Base-by-base conservation (phyloP, 2,329 filamentous ascomycete genomes). In the Botryosphaeria dothidea region DNA sequence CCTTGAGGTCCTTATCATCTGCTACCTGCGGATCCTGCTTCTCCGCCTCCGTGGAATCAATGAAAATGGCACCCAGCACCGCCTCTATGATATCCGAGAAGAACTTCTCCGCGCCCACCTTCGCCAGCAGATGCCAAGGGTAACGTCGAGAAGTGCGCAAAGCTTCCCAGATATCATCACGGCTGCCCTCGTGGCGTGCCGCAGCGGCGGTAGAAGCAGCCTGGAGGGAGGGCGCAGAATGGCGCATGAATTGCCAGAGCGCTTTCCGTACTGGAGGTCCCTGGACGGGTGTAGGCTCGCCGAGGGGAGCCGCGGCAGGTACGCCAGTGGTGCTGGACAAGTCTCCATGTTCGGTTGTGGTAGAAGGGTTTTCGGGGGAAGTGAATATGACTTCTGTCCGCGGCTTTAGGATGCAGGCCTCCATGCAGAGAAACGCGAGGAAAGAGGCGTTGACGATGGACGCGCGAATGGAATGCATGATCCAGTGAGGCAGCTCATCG, bases 51-150 rank as follows among this genome's bases (percentile, higher is more conserved):
- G 34, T 52, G 11, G 84, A 91, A 74, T 98, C 95, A 21, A 97
- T 81, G 82, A 91, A 97, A 0, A 97, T 83, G 0, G 93, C 93
- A 0, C 92, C 94, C 0, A 98, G 77, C 0, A 96, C 74, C 34
- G 87, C 86, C 79, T 98, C 94, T 9, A 97, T 82, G 7, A 97
- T 79, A 74, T 97, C 93, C 0, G 90, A 94, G 76, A 90, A 90
- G 75, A 92, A 91, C 73, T 97, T 97, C 17, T 86, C 86, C 0
- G 88, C 83, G 15, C 84, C 82, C 0, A 96, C 80, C 0, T 85
- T 82, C 0, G 87, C 82, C 0, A 98, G 85, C 0, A 87, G 76
- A 1, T 85, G 81, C 94, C 94, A 98, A 0, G 94, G 95, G 71
- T 93, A 96, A 17, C 80, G 75, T 0, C 68, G 67, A 0, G 84